phyloP scores from a whole-genome alignment of 2,329 filamentous ascomycete species.

The Aspergillus pseudoterreus region DNA sequence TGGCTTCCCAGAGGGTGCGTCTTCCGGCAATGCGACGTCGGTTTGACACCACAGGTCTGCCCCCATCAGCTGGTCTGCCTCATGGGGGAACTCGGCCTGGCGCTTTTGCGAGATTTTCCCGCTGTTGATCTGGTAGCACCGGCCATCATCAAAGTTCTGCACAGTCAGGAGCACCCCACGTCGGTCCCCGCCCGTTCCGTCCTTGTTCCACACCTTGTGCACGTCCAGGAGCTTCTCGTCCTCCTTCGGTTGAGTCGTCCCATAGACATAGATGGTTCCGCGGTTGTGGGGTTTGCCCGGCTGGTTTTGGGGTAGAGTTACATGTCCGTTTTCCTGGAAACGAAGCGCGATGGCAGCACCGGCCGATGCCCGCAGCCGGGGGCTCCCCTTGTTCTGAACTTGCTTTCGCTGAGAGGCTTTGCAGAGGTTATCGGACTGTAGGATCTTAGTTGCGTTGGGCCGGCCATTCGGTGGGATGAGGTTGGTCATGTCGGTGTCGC shows the following conservation, averaged over 20 bases:
- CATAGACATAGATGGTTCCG: conserved; percentile 73
- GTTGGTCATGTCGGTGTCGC: conserved; percentile 57
- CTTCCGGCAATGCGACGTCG: conserved; percentile 69
- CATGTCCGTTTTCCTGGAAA: conserved; percentile 75
- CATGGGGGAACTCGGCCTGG: conserved; percentile 52
- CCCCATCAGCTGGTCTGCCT: conserved; percentile 51
- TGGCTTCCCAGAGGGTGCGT: conserved; percentile 58
- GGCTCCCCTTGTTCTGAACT: conserved; percentile 57
- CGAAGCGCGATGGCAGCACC: conserved; percentile 64
- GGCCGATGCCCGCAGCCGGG: conserved; percentile 57
- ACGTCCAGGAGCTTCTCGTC: conserved; percentile 62
- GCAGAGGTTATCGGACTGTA: conserved; percentile 58
- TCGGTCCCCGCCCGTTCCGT: conserved; percentile 76
- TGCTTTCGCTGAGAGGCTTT: conserved; percentile 59
- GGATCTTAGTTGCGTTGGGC: conserved; percentile 47
- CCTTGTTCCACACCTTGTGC: conserved; percentile 71
- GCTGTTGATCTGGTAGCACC: conserved; percentile 78
- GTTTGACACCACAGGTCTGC: conserved; percentile 74
- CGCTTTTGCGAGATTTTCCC: conserved; percentile 58
- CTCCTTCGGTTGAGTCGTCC: conserved; percentile 57
- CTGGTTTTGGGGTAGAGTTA: conserved; percentile 57
- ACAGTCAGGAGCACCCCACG: conserved; percentile 72
- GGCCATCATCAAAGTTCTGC: conserved; percentile 82
- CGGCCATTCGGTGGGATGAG: conserved; percentile 58
- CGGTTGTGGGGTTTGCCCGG: conserved; percentile 61